Conservation (phyloP, 2,329 filamentous ascomycete species). For the Xylaria arbuscula region DNA sequence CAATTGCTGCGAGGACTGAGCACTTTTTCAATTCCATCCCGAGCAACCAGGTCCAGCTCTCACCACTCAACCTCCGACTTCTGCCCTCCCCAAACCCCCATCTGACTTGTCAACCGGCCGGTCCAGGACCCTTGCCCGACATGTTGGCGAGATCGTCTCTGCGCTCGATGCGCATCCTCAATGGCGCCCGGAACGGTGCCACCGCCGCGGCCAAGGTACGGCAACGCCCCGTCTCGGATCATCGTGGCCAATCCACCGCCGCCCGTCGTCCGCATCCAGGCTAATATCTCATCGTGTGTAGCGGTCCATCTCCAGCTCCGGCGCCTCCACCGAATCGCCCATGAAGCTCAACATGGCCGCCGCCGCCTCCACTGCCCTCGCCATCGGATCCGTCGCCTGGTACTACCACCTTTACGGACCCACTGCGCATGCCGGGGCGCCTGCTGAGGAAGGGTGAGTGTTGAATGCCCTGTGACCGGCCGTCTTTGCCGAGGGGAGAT, state of each 20-base stretch:
- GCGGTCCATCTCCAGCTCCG: conserved; percentile 77
- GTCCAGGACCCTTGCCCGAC: conserved; percentile 62
- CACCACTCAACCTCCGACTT: conserved; percentile 42
- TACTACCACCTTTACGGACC: conserved; percentile 97
- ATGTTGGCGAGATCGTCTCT: conserved; percentile 96
- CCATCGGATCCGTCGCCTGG: conserved; percentile 91
- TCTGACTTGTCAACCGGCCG: conserved; percentile 47
- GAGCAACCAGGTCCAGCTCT: conserved; percentile 41
- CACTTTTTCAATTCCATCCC: conserved; percentile 48
- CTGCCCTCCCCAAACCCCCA: conserved; percentile 40
- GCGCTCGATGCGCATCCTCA: conserved; percentile 88
- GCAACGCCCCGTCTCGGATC: conserved; percentile 34
- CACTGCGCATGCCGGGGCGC: conserved; percentile 87
- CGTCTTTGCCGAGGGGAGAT: background rate
- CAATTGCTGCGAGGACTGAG: conserved; percentile 50
- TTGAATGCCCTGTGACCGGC: conserved; percentile 41
- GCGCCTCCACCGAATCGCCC: conserved; percentile 77
- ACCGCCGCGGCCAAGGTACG: conserved; percentile 81
- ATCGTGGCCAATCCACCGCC: conserved; percentile 15
- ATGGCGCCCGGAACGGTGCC: conserved; percentile 78
- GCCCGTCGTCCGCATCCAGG: conserved; percentile 13
- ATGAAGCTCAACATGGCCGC: conserved; percentile 88
- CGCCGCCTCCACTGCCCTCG: conserved; percentile 84
- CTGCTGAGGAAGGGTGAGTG: conserved; percentile 97
- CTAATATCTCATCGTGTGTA: conserved; percentile 49